Evolutionary conservation across 768 basidiomycete genomes (phyloP).

Genomic region (Tricholoma furcatifolium): DNA sequence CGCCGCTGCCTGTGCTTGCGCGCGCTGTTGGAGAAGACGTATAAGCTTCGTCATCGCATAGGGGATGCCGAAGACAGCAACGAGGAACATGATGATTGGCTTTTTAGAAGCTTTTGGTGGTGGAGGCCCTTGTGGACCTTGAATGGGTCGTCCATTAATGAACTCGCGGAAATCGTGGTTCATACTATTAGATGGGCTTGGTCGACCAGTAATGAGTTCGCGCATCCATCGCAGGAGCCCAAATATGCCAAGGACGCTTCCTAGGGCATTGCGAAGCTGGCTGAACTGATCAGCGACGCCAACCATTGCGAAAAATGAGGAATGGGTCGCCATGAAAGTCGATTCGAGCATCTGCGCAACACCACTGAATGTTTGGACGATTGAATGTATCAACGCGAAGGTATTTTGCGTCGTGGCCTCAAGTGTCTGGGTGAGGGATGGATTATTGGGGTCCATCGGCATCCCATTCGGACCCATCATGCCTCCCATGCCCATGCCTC

Average conservation of each 20-base stretch:
- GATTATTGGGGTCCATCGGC: conserved; percentile 48
- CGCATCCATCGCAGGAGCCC: conserved; percentile 86
- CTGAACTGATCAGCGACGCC: conserved; percentile 95
- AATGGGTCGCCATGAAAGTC: conserved; percentile 97
- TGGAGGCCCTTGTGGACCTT: conserved; percentile 39
- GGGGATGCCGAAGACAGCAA: conserved; percentile 91
- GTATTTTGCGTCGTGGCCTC: conserved; percentile 90
- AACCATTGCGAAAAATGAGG: conserved; percentile 94
- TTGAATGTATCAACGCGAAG: conserved; percentile 88
- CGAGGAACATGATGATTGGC: conserved; percentile 89
- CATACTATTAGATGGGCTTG: conserved; percentile 31
- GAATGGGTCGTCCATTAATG: conserved; percentile 60
- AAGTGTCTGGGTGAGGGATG: conserved; percentile 81
- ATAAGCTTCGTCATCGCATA: conserved; percentile 93
- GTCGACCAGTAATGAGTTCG: conserved; percentile 50
- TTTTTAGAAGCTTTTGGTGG: conserved; percentile 76
- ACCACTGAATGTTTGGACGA: conserved; percentile 93
- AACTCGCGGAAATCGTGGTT: conserved; percentile 77
- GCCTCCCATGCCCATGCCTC: conserved; percentile 31
- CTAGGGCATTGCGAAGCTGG: conserved; percentile 87
- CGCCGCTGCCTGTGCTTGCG: conserved; percentile 44
- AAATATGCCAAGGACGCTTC: conserved; percentile 91
- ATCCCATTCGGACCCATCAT: conserved; percentile 47
- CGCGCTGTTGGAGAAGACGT: conserved; percentile 67
- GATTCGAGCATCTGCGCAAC: conserved; percentile 97